Evolutionary conservation across 805 yeast genomes (phyloP).

Genomic region (Ogataea nitratoaversa): DNA sequence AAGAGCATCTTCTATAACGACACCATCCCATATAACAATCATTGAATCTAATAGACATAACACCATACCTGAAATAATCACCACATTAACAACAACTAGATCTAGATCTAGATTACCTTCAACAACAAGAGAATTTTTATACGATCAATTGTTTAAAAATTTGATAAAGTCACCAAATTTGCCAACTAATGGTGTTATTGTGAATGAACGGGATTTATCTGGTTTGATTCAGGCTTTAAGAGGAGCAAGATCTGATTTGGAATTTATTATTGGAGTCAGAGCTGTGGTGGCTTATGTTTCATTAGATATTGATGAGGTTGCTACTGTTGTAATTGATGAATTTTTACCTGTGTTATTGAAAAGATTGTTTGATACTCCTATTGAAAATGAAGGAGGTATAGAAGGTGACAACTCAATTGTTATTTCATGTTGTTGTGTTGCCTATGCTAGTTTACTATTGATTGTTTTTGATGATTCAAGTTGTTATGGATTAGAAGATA

Average conservation of each 20-base stretch:
- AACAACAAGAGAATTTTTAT: constrained; percentile 42
- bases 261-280: constrained; percentile 38
- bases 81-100: constrained; percentile 33
- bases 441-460: constrained; percentile 32
- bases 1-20: background rate
- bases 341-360: constrained; percentile 27
- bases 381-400: constrained; percentile 4
- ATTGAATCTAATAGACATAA: background rate
- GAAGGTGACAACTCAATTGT: constrained; percentile 11
- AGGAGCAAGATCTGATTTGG: constrained; percentile 25
- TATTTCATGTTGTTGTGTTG: constrained; percentile 19
- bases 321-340: constrained; percentile 28
- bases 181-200: constrained; percentile 19
- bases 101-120: constrained; percentile 44
- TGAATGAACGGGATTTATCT: constrained; percentile 35
- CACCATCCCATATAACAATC: no score
- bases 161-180: constrained; percentile 37
- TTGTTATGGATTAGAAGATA: constrained; percentile 46
- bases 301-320: constrained; percentile 50
- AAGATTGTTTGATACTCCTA: constrained; percentile 9
- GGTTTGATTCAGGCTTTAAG: constrained; percentile 33
- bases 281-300: constrained; percentile 39
- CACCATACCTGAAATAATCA: constrained; percentile 39
- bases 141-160: constrained; percentile 48
- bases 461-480: constrained; percentile 46